Evolutionary conservation across 2,329 filamentous ascomycete genomes (phyloP), one percentile per base, ranked within the genome.

Genomic region (Fonsecaea pedrosoi): DNA sequence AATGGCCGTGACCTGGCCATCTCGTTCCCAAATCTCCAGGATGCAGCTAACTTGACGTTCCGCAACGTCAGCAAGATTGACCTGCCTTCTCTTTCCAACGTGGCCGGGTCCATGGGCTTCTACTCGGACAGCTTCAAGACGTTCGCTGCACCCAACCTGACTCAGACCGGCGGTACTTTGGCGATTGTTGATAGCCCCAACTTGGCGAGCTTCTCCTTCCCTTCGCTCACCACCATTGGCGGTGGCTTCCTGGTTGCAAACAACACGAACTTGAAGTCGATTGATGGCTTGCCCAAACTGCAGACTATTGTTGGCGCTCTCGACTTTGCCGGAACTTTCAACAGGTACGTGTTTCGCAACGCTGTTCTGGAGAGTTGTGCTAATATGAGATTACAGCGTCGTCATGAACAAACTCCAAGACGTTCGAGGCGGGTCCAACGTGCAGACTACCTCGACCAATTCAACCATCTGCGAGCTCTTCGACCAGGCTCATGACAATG

Each of bases 201-300:
- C 69, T 75, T 90, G 68, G 80, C 82, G 77, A 97, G 96, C 86
- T 84, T 97, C 80, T 88, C 89, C 67, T 86, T 96, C 80, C 89
- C 90, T 56, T 55, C 77, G 25, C 84, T 98, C 54, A 85, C 83
- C 72, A 85, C 81, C 62, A 86, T 97, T 75, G 87, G 86, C 73
- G 94, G 92, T 82, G 92, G 90, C 78, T 87, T 96, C 78, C 88
- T 90, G 73, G 87, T 99, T 76, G 90, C 91, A 81, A 96, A 97
- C 87, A 97, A 98, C 89, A 92, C 92, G 68, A 82, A 84, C 64
- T 86, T 97, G 38, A 73, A 80, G 64, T 77, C 82, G 68, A 84
- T 97, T 64, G 80, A 86, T 71, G 87, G 87, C 38, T 91, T 98
- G 81, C 84, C 86, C 69, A 77, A 83, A 71, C 86, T 99, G 34